These are phyloP conservation scores for Wickerhamomyces tratensis DNA, from an alignment of 805 yeast genomes.

Conservation along the genomic window DNA sequence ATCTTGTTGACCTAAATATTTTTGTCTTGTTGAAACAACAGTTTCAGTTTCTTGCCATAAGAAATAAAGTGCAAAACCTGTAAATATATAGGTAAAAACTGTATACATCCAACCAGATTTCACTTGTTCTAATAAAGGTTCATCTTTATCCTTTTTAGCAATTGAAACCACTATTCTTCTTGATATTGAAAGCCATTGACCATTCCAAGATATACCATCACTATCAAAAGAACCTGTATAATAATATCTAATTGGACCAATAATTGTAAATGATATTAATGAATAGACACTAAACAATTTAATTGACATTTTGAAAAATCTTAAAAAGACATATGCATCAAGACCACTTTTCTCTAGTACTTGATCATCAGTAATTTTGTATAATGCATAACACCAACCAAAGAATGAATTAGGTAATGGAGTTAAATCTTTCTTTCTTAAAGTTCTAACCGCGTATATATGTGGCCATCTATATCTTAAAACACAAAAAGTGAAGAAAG, in stretches of 20 bases:
- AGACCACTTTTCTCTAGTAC: conserved; percentile 84
- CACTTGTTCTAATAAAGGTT: conserved; percentile 29
- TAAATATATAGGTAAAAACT: conserved; percentile 79
- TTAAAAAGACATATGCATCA: conserved; percentile 87
- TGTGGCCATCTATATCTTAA: conserved; percentile 71
- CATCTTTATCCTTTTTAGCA: conserved; percentile 17
- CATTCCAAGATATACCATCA: conserved; percentile 30
- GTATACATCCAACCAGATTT: conserved; percentile 79
- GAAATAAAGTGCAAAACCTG: conserved; percentile 51
- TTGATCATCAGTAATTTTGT: conserved; percentile 63
- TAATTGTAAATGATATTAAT: conserved; percentile 60
- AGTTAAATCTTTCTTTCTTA: conserved; percentile 22
- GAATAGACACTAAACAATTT: conserved; percentile 57
- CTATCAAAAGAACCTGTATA: conserved; percentile 76
- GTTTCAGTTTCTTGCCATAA: conserved; percentile 62
- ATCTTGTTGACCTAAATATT: conserved; percentile 75
- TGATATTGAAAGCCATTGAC: neutral
- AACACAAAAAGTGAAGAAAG: conserved; percentile 61
- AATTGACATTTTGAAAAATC: conserved; percentile 86
- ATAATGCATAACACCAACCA: conserved; percentile 75
- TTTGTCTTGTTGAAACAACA: conserved; percentile 73
- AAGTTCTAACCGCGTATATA: conserved; percentile 70
- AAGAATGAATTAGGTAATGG: conserved; percentile 40
- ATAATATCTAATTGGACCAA: conserved; percentile 79
- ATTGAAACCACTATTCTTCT: neutral